Conservation (phyloP, 164 flowering plant genomes). For the Amborella trichopoda region DNA sequence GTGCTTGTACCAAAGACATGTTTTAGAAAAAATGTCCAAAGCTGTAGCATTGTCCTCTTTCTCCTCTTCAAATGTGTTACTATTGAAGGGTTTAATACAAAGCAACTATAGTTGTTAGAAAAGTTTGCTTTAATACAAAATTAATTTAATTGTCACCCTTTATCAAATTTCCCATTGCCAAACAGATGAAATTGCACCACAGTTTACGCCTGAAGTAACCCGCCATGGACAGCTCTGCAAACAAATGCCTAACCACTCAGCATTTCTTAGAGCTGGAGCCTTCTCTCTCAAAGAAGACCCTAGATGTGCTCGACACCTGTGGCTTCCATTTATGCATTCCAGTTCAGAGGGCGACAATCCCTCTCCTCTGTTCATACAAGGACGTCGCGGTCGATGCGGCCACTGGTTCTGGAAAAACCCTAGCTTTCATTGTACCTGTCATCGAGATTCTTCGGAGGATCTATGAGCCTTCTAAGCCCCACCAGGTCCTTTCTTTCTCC, state of each 20-base stretch:
- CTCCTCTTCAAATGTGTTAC: too few species aligned
- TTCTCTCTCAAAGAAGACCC: constrained; percentile 47
- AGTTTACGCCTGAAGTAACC: too few species aligned
- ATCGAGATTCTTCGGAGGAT: constrained; percentile 74
- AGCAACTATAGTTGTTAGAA: too few species aligned
- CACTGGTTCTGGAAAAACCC: constrained; percentile 94
- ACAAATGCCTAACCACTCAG: constrained; percentile 45
- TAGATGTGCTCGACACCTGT: constrained; percentile 36
- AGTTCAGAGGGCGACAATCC: constrained; percentile 89
- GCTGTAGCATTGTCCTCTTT: too few species aligned
- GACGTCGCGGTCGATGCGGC: constrained; percentile 96
- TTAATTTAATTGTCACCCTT: too few species aligned
- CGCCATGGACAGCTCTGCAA: constrained; percentile 17
- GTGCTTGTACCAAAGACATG: too few species aligned
- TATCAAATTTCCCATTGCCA: too few species aligned
- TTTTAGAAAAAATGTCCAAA: too few species aligned
- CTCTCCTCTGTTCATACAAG: constrained; percentile 65
- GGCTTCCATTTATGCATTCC: constrained; percentile 86
- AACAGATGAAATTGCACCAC: too few species aligned
- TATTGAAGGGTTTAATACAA: too few species aligned
- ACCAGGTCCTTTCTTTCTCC: too few species aligned
- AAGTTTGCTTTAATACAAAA: too few species aligned
- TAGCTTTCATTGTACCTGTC: constrained; percentile 77
- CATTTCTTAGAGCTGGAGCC: constrained; percentile 80
- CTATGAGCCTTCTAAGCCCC: constrained; percentile 44